phyloP scores from a whole-genome alignment of 192 early-diverging fungal species.

The Backusella circina region DNA sequence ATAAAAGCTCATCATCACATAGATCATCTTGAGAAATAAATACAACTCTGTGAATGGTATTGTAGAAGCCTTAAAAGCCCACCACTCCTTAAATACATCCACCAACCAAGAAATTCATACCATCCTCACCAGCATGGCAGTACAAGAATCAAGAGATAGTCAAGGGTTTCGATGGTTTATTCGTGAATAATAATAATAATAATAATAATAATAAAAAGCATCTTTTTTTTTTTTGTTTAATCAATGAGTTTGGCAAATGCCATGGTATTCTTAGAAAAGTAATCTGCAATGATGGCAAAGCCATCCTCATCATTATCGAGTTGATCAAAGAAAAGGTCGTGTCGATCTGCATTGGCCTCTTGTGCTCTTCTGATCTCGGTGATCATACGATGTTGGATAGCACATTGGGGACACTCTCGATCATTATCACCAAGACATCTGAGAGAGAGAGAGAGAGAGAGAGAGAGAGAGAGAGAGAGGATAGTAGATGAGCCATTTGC shows the following conservation, averaged over 20 bases:
- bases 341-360: slow-evolving; percentile 69
- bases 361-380: slow-evolving; percentile 75
- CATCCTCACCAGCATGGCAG: not conserved
- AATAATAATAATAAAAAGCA: too few relatives aligned
- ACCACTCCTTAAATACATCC: not conserved
- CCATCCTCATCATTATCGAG: slow-evolving; percentile 79
- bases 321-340: slow-evolving; percentile 81
- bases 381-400: slow-evolving; percentile 79
- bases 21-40: not conserved
- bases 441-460: not conserved
- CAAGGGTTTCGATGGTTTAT: not conserved
- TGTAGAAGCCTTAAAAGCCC: not conserved
- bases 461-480: not conserved
- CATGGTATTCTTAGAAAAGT: slow-evolving; percentile 87
- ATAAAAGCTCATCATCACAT: not conserved
- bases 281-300: slow-evolving; percentile 85
- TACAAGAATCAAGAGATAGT: not conserved
- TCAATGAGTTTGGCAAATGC: slow-evolving; percentile 60
- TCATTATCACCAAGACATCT: slow-evolving; percentile 55
- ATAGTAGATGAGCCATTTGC: too few relatives aligned
- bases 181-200: not conserved
- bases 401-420: slow-evolving; percentile 76
- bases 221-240: too few relatives aligned
- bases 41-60: not conserved
- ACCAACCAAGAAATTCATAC: not conserved